Conservation (phyloP, 495 filamentous ascomycete genomes). For the Aspergillus homomorphus region DNA sequence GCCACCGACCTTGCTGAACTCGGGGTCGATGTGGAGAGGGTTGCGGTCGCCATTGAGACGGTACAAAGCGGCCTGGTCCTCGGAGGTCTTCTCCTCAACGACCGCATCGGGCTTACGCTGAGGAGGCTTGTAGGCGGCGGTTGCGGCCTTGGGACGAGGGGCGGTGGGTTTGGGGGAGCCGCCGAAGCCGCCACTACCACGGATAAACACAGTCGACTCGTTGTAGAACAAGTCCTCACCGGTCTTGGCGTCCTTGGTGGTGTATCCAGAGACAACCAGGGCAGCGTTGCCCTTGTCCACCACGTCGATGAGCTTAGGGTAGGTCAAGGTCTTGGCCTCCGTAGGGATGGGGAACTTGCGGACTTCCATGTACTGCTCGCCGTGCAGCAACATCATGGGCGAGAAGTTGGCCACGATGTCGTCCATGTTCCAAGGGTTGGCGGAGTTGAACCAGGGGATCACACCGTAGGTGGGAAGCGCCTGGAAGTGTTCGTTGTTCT, state of each 20-base stretch:
- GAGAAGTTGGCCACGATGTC: conserved; percentile 92
- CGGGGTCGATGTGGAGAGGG: conserved; percentile 92
- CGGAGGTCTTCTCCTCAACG: conserved; percentile 83
- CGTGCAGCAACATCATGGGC: conserved; percentile 98
- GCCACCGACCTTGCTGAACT: conserved; percentile 90
- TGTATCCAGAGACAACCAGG: conserved; percentile 74
- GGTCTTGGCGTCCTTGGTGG: conserved; percentile 72
- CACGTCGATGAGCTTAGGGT: conserved; percentile 87
- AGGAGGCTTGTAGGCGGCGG: conserved; percentile 74
- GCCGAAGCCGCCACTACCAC: conserved; percentile 89
- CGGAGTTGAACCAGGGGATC: conserved; percentile 84
- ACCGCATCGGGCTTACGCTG: conserved; percentile 73
- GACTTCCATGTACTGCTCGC: conserved; percentile 97
- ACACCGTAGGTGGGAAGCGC: conserved; percentile 92
- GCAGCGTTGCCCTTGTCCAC: conserved; percentile 93
- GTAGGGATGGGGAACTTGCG: conserved; percentile 94
- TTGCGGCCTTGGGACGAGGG: conserved; percentile 66
- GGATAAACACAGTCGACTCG: conserved; percentile 86
- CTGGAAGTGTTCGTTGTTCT: conserved; percentile 88
- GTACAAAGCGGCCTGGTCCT: conserved; percentile 95
- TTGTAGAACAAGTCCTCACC: conserved; percentile 96
- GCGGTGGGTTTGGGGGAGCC: conserved; percentile 75
- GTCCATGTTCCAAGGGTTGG: conserved; percentile 72
- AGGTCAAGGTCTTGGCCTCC: conserved; percentile 71
- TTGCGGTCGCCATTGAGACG: conserved; percentile 89